These are phyloP conservation scores for Hyaloscypha variabilis DNA, from an alignment of 495 filamentous ascomycete genomes.

Conservation along the genomic window DNA sequence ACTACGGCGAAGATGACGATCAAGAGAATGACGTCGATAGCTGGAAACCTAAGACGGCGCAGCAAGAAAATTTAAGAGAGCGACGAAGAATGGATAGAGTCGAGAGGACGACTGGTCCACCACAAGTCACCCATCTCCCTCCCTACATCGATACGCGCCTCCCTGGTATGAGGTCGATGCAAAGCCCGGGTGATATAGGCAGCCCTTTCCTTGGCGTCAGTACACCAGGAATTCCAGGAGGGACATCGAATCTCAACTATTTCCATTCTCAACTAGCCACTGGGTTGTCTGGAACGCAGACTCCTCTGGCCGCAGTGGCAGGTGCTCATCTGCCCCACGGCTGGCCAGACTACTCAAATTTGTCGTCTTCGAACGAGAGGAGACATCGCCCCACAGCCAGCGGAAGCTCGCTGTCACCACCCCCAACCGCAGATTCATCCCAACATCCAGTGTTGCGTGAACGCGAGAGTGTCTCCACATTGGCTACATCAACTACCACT, in stretches of 20 bases:
- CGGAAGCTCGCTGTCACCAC: constrained; percentile 30
- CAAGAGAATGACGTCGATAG: constrained; percentile 36
- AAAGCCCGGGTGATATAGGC: constrained; percentile 49
- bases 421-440: constrained; percentile 30
- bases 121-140: constrained; percentile 13
- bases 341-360: constrained; percentile 45
- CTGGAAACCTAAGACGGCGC: constrained; percentile 29
- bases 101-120: constrained; percentile 27
- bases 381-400: constrained; percentile 32
- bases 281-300: constrained; percentile 81
- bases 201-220: constrained; percentile 68
- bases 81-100: constrained; percentile 42
- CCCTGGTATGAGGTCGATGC: constrained; percentile 28
- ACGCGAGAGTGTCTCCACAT: constrained; percentile 55
- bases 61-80: constrained; percentile 46
- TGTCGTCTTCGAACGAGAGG: constrained; percentile 12
- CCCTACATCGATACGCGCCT: constrained; percentile 31
- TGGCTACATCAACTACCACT: constrained; percentile 47
- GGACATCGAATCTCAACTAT: constrained; percentile 87
- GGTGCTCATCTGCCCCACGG: constrained; percentile 59
- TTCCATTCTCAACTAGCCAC: constrained; percentile 82
- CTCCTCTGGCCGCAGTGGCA: constrained; percentile 85
- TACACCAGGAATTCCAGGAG: constrained; percentile 80
- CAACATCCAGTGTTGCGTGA: constrained; percentile 39
- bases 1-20: constrained; percentile 46